Base-by-base conservation (phyloP, 192 early-diverging fungal species). In the Umbelopsis ramanniana region DNA sequence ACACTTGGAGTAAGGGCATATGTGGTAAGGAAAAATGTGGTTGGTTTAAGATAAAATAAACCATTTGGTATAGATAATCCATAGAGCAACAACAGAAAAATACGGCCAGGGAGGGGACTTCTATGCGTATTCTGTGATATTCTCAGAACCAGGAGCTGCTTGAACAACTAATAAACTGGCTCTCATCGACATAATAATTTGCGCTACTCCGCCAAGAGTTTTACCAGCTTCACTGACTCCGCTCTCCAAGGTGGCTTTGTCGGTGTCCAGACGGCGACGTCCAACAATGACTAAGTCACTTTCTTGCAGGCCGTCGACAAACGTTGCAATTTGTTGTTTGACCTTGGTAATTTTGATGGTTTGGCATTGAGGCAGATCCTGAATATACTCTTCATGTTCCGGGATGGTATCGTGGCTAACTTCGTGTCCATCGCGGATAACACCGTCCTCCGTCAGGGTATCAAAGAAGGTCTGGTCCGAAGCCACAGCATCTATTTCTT, bases 321-420 rank as follows among this genome's bases (percentile, higher is more conserved):
- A 47, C 12, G 79, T 57, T 6, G 82, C 75, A 67, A 83, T 74
- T 53, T 83, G 68, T 33, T 81, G 77, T 45, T 79, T 83, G 0
- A 77, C 66, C 0, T 81, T 83, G 12, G 72, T 74, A 7, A 78
- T 12, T 6, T 37, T 33, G 14, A 63, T 7, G 8, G 23, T 63
- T 37, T 63, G 57, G 19, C 35, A 63, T 63, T 63, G 26, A 11
- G 57, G 57, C 14, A 37, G 14, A 63, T 19, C 26, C 6, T 63
- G 29, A n/a, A 17, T 11, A 37, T 63, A 33, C 17, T 63, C 57
- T 12, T 29, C 57, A 19, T 63, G 0, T 35, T 63, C 57, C 3
- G 57, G 57, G 35, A 63, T 63, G 12, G 29, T 19, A 29, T 63
- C 33, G 4, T 63, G 70, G 52, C 69, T 10, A 52, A 66, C 12